phyloP scores from a whole-genome alignment of 768 basidiomycete genomes.

The Leccinum pellstonianum region DNA sequence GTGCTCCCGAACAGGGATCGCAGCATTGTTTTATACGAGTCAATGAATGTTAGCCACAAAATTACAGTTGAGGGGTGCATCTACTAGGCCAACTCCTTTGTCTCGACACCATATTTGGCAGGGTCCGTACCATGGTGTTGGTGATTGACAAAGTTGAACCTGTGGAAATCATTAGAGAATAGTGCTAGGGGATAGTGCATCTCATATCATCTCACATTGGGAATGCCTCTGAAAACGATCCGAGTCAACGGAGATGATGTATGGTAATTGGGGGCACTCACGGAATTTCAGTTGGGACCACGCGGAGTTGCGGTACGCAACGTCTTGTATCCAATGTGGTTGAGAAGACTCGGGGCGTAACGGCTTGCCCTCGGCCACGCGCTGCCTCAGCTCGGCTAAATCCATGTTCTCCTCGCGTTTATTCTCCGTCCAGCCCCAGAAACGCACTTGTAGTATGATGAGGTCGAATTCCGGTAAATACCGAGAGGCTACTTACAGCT shows the following conservation, averaged over 20 bases:
- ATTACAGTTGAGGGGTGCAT: conserved; percentile 10
- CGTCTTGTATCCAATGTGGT: conserved; percentile 81
- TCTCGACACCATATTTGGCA: conserved; percentile 64
- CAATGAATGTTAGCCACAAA: conserved; percentile 1
- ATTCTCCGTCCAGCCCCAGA: conserved; percentile 96
- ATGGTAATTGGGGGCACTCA: conserved; percentile 38
- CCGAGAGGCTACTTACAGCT: conserved; percentile 55
- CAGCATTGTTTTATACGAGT: neutral
- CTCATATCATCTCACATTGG: conserved; percentile 59
- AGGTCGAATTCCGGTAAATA: conserved; percentile 10
- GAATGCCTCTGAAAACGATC: conserved; percentile 51
- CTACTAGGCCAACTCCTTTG: conserved; percentile 27
- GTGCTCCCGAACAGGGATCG: neutral
- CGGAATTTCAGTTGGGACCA: conserved; percentile 94
- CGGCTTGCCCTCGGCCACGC: conserved; percentile 74
- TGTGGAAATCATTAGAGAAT: conserved; percentile 32
- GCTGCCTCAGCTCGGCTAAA: conserved; percentile 71
- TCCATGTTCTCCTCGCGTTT: conserved; percentile 78
- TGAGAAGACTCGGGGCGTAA: conserved; percentile 84
- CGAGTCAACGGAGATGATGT: conserved; percentile 9
- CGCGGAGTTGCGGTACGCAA: conserved; percentile 84
- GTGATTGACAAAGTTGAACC: conserved; percentile 96
- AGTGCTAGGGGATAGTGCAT: neutral
- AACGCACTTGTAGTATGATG: conserved; percentile 58
- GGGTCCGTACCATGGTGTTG: conserved; percentile 82